Conservation (phyloP, 768 basidiomycete genomes). For the Mrakia blollopis region DNA sequence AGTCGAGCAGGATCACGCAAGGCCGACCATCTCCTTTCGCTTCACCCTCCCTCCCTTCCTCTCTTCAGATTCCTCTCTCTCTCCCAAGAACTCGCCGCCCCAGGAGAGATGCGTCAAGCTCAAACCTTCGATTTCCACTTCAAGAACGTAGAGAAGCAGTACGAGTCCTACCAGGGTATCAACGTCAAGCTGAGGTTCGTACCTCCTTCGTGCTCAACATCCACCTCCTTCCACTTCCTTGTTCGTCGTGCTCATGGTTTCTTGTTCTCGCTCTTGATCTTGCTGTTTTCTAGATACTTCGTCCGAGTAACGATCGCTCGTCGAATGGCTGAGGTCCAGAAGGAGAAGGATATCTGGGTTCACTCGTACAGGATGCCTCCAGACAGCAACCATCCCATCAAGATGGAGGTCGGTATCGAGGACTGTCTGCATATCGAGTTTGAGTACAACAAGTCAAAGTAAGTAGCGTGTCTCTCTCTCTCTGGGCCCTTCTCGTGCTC, state of each 20-base stretch:
- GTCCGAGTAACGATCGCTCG: slow-evolving; percentile 84
- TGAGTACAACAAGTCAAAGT: slow-evolving; percentile 99
- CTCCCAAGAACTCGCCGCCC: slow-evolving; percentile 88
- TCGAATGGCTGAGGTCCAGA: slow-evolving; percentile 84
- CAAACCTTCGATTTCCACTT: slow-evolving; percentile 96
- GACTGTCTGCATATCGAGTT: slow-evolving; percentile 99
- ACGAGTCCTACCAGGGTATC: slow-evolving; percentile 94
- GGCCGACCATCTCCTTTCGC: background rate
- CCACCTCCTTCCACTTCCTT: background rate
- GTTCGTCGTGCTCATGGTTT: background rate
- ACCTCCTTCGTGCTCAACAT: background rate
- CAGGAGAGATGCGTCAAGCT: slow-evolving; percentile 94
- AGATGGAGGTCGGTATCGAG: slow-evolving; percentile 99
- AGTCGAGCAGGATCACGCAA: background rate
- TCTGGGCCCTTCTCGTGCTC: too few relatives aligned
- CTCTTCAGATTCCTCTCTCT: slow-evolving; percentile 67
- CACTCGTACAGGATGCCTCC: slow-evolving; percentile 98
- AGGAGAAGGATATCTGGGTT: slow-evolving; percentile 95
- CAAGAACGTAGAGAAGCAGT: slow-evolving; percentile 99
- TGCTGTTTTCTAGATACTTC: slow-evolving; percentile 64
- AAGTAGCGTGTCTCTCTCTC: slow-evolving; percentile 40
- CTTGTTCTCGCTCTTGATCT: background rate
- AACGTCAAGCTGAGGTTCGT: slow-evolving; percentile 91
- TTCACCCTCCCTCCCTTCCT: too few relatives aligned
- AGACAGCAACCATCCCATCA: slow-evolving; percentile 95